Evolutionary conservation across 306 rosid species (phyloP).

Genomic region (Dryas alaskensis): DNA sequence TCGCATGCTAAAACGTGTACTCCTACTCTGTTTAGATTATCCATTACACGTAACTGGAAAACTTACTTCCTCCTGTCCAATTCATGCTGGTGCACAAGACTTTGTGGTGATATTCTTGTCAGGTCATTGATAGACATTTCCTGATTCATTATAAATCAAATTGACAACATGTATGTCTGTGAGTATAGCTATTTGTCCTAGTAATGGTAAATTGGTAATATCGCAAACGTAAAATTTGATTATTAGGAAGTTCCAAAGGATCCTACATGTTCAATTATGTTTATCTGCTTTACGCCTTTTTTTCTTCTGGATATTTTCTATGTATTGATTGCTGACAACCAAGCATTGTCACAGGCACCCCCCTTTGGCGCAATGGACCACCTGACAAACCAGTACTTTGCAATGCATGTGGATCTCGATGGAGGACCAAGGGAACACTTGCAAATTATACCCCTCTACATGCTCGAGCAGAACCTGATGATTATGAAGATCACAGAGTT

Average conservation of each 20-base stretch:
- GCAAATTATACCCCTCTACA: conserved; percentile 96
- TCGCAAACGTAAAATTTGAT: neutral
- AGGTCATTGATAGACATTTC: too few species aligned
- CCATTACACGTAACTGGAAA: neutral
- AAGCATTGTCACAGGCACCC: conserved; percentile 76
- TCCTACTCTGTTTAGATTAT: too few species aligned
- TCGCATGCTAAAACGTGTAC: too few species aligned
- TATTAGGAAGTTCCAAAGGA: neutral
- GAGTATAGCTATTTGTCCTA: neutral
- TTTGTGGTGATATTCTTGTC: neutral
- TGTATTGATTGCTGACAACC: conserved; percentile 35
- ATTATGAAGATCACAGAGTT: conserved; percentile 67
- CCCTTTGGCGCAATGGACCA: conserved; percentile 99
- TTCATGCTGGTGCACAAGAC: too few species aligned
- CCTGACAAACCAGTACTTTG: conserved; percentile 96
- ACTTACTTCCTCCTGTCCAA: neutral
- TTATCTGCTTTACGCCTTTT: conserved; percentile 12
- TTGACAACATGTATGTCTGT: neutral
- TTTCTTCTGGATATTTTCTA: conserved; percentile 17
- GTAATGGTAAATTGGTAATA: neutral
- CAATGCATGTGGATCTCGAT: conserved; percentile 99
- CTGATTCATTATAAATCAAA: neutral
- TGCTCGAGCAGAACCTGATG: conserved; percentile 86
- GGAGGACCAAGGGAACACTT: conserved; percentile 99
- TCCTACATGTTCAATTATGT: conserved; percentile 23